Conservation (phyloP, 2,329 filamentous ascomycete genomes). For the Hypoxylon sp. region DNA sequence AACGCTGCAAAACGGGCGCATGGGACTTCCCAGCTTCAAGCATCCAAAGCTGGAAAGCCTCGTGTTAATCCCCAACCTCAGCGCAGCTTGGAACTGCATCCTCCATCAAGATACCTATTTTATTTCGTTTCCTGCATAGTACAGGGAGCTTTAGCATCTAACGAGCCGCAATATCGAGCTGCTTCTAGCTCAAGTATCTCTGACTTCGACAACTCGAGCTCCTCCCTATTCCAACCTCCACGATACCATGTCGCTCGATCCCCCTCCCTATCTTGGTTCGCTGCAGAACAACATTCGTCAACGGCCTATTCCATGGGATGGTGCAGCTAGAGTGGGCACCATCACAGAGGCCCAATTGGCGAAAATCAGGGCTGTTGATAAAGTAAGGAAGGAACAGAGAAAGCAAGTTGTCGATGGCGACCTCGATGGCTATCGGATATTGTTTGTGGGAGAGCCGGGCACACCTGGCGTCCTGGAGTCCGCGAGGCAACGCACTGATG, state of each 20-base stretch:
- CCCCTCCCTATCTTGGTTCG: constrained; percentile 83
- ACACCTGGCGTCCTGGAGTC: constrained; percentile 79
- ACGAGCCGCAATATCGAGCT: constrained; percentile 5
- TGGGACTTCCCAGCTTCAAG: constrained; percentile 21
- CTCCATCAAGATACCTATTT: constrained; percentile 2
- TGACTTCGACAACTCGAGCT: constrained; percentile 26
- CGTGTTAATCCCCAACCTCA: constrained; percentile 15
- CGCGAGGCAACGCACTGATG: constrained; percentile 84
- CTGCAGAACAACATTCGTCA: constrained; percentile 97
- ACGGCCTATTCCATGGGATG: constrained; percentile 96
- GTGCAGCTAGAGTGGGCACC: constrained; percentile 89
- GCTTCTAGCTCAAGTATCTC: constrained; percentile 5
- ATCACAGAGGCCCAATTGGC: constrained; percentile 93
- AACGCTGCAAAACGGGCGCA: constrained; percentile 27
- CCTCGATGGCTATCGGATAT: constrained; percentile 77
- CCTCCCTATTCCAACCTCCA: constrained; percentile 37
- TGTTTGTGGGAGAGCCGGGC: constrained; percentile 82
- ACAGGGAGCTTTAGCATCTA: constrained; percentile 3
- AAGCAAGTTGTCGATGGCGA: constrained; percentile 83
- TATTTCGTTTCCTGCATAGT: background rate
- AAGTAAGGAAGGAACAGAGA: constrained; percentile 90
- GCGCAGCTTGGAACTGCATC: constrained; percentile 5
- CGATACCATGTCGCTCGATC: constrained; percentile 82
- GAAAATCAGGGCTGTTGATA: constrained; percentile 96
- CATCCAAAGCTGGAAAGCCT: constrained; percentile 16